phyloP scores from a whole-genome alignment of 305 asterid species.

The Fraxinus sp. region DNA sequence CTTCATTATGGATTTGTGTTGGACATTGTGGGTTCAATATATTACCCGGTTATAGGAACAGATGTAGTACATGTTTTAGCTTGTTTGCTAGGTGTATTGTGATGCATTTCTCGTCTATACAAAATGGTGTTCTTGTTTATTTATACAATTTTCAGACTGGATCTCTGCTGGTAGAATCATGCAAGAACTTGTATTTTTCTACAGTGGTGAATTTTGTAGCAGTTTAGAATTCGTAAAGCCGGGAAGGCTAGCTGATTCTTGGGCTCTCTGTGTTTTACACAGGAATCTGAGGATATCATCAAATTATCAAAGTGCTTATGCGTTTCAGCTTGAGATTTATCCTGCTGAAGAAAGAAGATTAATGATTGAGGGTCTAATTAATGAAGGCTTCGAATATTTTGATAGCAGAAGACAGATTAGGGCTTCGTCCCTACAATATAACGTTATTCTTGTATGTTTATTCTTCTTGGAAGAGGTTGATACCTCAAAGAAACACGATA shows the following conservation, averaged over 20 bases:
- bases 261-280: neutral
- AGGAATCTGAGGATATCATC: neutral
- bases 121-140: neutral
- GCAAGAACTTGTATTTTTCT: neutral
- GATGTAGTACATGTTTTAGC: conserved; percentile 11
- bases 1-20: conserved; percentile 14
- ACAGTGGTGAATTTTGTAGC: neutral
- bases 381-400: conserved; percentile 49
- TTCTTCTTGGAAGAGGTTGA: conserved; percentile 57
- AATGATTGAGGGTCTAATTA: conserved; percentile 26
- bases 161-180: neutral
- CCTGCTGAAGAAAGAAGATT: neutral
- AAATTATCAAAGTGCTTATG: neutral
- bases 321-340: neutral
- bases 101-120: neutral
- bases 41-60: conserved; percentile 15
- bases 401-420: conserved; percentile 35
- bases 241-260: neutral
- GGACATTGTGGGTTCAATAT: conserved; percentile 9
- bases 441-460: conserved; percentile 49
- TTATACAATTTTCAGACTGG: neutral
- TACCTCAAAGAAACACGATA: conserved; percentile 62
- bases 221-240: neutral
- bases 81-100: neutral
- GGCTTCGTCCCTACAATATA: conserved; percentile 41